phyloP scores from a whole-genome alignment of 345 rosid genomes.

The Citrus australasica region DNA sequence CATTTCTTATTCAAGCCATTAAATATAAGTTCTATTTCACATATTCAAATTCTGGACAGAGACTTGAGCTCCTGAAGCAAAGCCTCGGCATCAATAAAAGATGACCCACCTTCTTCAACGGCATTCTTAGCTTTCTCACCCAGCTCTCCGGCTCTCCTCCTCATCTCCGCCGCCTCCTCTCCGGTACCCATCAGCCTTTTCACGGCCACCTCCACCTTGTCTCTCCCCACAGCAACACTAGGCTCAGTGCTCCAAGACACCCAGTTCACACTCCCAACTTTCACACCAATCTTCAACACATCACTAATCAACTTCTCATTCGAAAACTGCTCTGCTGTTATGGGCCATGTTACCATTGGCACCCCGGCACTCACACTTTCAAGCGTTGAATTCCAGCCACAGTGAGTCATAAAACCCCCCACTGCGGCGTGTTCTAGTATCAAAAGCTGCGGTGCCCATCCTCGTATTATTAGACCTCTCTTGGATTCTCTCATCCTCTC shows the following conservation, averaged over 20 bases:
- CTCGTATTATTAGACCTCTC: conserved; percentile 38
- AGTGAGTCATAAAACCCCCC: conserved; percentile 51
- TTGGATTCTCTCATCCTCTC: conserved; percentile 24
- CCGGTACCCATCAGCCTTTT: conserved; percentile 29
- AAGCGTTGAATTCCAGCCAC: conserved; percentile 51
- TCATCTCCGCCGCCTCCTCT: conserved; percentile 33
- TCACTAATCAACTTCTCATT: conserved; percentile 41
- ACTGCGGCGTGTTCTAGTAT: conserved; percentile 39
- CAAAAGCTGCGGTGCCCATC: conserved; percentile 54
- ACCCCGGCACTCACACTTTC: conserved; percentile 36
- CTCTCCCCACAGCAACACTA: conserved; percentile 27
- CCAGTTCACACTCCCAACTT: conserved; percentile 39
- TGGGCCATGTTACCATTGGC: conserved; percentile 45
- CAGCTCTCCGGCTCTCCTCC: conserved; percentile 26
- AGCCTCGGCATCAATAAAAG: conserved; percentile 26
- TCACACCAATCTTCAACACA: conserved; percentile 39
- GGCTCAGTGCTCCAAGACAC: conserved; percentile 17
- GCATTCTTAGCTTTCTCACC: conserved; percentile 42
- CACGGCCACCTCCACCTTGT: conserved; percentile 33
- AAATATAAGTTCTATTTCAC: not conserved
- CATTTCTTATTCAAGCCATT: too few species aligned
- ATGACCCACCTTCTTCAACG: conserved; percentile 44
- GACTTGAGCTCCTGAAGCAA: conserved; percentile 30
- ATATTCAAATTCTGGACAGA: not conserved
- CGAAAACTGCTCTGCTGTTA: conserved; percentile 39